Evolutionary conservation across 2,329 filamentous ascomycete species (phyloP), one percentile per base, ranked within the genome.

Genomic region (Sarocladiaceae sp.): DNA sequence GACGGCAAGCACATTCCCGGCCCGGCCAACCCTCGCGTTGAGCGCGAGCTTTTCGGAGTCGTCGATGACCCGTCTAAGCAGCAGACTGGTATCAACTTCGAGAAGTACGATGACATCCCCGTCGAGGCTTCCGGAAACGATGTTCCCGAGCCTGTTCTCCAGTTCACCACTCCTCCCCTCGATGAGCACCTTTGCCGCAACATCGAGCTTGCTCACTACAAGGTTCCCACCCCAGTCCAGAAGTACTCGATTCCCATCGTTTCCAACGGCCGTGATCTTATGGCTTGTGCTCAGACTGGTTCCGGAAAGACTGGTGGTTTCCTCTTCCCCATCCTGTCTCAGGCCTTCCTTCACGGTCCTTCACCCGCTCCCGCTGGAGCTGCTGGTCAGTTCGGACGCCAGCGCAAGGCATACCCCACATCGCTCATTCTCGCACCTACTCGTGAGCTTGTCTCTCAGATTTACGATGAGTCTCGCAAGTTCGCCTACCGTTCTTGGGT

Each of bases 221-320:
- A 93, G 72, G 86, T 92, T 42, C 94, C 94, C 52, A 99, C 94
- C 1, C 94, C 94, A 23, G 94, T 99, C 51, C 94, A 99, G 76
- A 99, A 99, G 74, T 97, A 99, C 79, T 97, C 94, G 3, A 96
- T 99, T 53, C 94, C 94, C 60, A 99, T 99, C 65, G 94, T 99
- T 68, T 96, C 96, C 89, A 87, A 86, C 62, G 94, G 94, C 58
- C 91, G 94, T 75, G 94, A 99, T 74, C 79, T 99, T 69, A 99
- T 99, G 94, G 94, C 94, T 72, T 99, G 94, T 80, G 94, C 94
- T 64, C 94, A 99, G 82, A 99, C 94, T 62, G 94, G 93, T 86
- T 99, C 94, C 66, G 94, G 94, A 81, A 99, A 99, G 84, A 99
- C 94, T 70, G 94, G 94, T 79, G 94, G 94, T 80, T 99, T 99